phyloP scores from a whole-genome alignment of 257 asterid species.

The Petunia axillaris region DNA sequence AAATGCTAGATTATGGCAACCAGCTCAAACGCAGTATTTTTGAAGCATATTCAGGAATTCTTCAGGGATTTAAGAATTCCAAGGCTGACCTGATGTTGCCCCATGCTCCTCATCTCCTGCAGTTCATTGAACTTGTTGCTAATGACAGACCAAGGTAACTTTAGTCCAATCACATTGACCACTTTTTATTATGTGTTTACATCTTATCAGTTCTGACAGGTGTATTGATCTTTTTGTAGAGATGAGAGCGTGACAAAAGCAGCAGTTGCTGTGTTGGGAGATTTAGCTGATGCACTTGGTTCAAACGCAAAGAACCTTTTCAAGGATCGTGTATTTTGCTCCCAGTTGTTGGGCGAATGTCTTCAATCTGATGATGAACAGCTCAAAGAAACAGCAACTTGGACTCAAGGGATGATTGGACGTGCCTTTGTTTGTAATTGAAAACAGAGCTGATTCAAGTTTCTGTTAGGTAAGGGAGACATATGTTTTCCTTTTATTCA shows the following conservation, averaged over 20 bases:
- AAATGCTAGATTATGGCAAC: conserved; percentile 75
- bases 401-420: conserved; percentile 90
- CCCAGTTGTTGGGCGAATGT: conserved; percentile 66
- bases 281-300: conserved; percentile 86
- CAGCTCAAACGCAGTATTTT: conserved; percentile 75
- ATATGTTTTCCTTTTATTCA: no score
- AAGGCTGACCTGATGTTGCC: conserved; percentile 75
- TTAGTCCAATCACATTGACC: not conserved
- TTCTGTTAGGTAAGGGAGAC: no score
- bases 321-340: conserved; percentile 53
- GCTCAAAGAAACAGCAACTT: conserved; percentile 77
- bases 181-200: not conserved
- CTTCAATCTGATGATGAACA: conserved; percentile 81
- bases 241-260: conserved; percentile 81
- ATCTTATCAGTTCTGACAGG: conserved; percentile 11
- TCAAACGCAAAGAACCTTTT: conserved; percentile 57
- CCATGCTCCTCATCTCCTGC: conserved; percentile 73
- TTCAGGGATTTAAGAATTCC: conserved; percentile 78
- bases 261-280: conserved; percentile 88
- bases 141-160: conserved; percentile 61
- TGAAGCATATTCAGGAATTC: conserved; percentile 86
- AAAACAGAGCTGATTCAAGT: conserved; percentile 7
- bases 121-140: conserved; percentile 71
- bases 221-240: conserved; percentile 43
- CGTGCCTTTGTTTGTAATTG: conserved; percentile 61